A percentile compares a stretch with the other conserved stretches of the same genome.
Evolutionary conservation across 2,329 filamentous ascomycete genomes (phyloP).

Genomic region (Pleomassaria siparia): DNA sequence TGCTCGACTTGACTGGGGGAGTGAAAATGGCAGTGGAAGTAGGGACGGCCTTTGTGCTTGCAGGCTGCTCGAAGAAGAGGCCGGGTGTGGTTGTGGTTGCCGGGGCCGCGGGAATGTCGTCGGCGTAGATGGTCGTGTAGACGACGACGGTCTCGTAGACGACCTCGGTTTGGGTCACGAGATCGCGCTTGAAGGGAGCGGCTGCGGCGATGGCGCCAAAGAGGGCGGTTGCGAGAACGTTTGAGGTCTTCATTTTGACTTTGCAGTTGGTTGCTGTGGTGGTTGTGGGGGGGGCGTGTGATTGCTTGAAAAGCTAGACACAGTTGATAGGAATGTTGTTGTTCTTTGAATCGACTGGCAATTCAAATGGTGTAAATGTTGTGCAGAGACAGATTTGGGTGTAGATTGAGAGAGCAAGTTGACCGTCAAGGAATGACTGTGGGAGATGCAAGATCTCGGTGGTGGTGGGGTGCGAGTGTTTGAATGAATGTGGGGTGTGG

Average conservation of each 20-base stretch:
- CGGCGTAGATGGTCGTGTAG: slow-evolving; percentile 40
- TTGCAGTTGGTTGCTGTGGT: slow-evolving; percentile 20
- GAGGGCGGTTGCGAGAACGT: slow-evolving; percentile 37
- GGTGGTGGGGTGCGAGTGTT: too few species aligned
- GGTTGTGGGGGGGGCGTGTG: too few species aligned
- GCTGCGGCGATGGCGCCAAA: slow-evolving; percentile 39
- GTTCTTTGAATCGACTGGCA: slow-evolving; percentile 38
- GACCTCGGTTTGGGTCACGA: slow-evolving; percentile 36
- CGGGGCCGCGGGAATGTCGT: slow-evolving; percentile 13
- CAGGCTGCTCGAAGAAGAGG: slow-evolving; percentile 21
- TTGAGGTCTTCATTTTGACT: slow-evolving; percentile 40
- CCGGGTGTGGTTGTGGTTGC: slow-evolving; percentile 19
- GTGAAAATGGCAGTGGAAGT: slow-evolving; percentile 10
- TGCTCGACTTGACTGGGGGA: slow-evolving; percentile 6
- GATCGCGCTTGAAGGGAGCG: slow-evolving; percentile 37
- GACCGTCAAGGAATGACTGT: slow-evolving; percentile 32
- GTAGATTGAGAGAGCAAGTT: slow-evolving; percentile 23
- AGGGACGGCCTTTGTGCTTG: slow-evolving; percentile 18
- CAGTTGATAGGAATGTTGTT: slow-evolving; percentile 16
- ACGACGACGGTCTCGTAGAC: slow-evolving; percentile 37
- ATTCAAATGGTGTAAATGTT: slow-evolving; percentile 22
- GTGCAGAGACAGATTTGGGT: slow-evolving; percentile 9
- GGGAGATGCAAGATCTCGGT: slow-evolving; percentile 38
- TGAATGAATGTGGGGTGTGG: slow-evolving; percentile 21
- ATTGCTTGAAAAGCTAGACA: slow-evolving; percentile 9